Evolutionary conservation across 1,139 yeast genomes (phyloP).

Genomic region (Geotrichum macrosporum): DNA sequence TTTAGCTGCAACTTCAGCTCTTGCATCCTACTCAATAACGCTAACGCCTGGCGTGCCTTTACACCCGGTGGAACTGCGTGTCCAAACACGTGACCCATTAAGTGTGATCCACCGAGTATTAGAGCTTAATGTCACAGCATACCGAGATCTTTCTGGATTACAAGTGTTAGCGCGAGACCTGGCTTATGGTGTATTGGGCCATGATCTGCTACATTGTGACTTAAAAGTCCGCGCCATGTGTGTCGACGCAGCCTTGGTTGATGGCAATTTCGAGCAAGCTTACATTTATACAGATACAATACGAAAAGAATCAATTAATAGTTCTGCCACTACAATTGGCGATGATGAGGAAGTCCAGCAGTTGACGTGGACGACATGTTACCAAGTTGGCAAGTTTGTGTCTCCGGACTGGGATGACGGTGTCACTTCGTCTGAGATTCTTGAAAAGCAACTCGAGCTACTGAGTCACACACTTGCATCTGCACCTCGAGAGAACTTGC

Average conservation of each 20-base stretch:
- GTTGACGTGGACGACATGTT: conserved; percentile 52
- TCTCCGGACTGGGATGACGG: conserved; percentile 48
- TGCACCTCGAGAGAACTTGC: conserved; percentile 37
- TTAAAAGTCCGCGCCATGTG: conserved; percentile 48
- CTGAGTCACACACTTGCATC: conserved; percentile 43
- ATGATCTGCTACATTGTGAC: conserved; percentile 30
- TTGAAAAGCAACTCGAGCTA: conserved; percentile 44
- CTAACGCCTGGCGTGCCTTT: conserved; percentile 33
- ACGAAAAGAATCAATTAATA: too few relatives aligned
- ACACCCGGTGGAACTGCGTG: conserved; percentile 29
- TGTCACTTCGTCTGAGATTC: conserved; percentile 31
- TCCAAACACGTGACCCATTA: conserved; percentile 26
- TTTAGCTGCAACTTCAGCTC: conserved; percentile 31
- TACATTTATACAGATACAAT: conserved; percentile 23
- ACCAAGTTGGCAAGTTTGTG: conserved; percentile 54
- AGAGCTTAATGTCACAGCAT: conserved; percentile 34
- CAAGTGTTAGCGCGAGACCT: conserved; percentile 28
- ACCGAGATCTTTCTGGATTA: conserved; percentile 31
- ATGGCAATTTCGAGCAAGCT: conserved; percentile 50
- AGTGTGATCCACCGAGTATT: conserved; percentile 34
- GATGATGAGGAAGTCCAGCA: conserved; percentile 9
- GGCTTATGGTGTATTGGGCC: conserved; percentile 24
- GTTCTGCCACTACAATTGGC: not conserved
- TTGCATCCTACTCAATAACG: conserved; percentile 33
- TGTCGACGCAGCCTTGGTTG: conserved; percentile 53